Conservation (phyloP, 129 eudicot species). For the Logfia minima region DNA sequence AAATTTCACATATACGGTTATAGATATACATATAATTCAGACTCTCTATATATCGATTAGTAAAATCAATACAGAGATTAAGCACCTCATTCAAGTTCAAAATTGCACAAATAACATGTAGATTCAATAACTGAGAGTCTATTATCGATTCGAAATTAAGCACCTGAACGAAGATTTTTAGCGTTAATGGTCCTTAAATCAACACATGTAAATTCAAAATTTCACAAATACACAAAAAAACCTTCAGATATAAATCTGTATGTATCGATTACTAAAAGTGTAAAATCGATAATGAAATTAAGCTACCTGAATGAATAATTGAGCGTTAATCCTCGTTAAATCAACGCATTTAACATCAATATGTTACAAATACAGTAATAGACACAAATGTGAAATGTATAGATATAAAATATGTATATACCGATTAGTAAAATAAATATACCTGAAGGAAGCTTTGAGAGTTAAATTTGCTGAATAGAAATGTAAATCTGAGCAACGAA, state of each 20-base stretch:
- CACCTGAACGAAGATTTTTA: background rate
- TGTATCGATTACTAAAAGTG: too few species aligned
- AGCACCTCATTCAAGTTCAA: background rate
- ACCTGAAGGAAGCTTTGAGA: background rate
- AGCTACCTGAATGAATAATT: background rate
- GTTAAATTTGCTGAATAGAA: background rate
- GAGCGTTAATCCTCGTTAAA: background rate
- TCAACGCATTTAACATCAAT: background rate
- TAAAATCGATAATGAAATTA: too few species aligned
- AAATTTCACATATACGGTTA: background rate
- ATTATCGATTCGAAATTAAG: too few species aligned
- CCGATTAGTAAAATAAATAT: background rate
- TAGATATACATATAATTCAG: too few species aligned
- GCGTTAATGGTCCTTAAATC: background rate
- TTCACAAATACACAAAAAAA: too few species aligned
- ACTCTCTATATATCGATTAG: too few species aligned
- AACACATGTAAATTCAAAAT: background rate
- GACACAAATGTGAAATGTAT: background rate
- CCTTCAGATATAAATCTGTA: background rate
- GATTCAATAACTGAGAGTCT: background rate
- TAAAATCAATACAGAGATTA: too few species aligned
- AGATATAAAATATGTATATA: background rate
- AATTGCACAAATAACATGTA: background rate
- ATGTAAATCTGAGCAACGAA: background rate
- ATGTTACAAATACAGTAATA: background rate